Conservation (phyloP, 2,329 filamentous ascomycete species). For the Colletotrichum tabaci region DNA sequence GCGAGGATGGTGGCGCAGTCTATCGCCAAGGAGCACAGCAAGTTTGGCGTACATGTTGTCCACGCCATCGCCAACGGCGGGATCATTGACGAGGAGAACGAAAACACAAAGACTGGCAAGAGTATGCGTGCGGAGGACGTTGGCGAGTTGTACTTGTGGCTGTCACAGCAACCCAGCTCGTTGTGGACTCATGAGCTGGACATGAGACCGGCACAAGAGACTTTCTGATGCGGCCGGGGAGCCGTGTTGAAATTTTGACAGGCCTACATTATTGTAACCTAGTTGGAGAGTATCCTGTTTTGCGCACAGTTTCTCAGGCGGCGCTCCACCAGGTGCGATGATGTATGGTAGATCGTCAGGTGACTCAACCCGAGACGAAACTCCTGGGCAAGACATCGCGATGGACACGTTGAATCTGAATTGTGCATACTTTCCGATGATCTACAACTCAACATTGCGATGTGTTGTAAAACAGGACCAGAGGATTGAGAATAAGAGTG, state of each 20-base stretch:
- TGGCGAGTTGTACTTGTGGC: conserved; percentile 69
- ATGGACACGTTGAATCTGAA: no score
- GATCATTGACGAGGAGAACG: conserved; percentile 66
- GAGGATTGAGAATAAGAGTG: no score
- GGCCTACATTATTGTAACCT: no score
- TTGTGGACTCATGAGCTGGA: conserved; percentile 42
- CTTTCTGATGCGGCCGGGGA: conserved; percentile 13
- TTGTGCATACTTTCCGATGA: no score
- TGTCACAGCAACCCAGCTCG: conserved; percentile 40
- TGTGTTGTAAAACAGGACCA: no score
- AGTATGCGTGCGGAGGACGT: conserved; percentile 72
- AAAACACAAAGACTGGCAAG: conserved; percentile 64
- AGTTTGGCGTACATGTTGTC: conserved; percentile 71
- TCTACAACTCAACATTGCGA: no score
- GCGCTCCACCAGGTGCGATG: no score
- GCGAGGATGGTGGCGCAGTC: conserved; percentile 70
- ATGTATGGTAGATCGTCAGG: no score
- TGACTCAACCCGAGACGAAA: no score
- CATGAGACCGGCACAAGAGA: conserved; percentile 41
- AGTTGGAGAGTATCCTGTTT: no score
- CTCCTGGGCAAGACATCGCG: no score
- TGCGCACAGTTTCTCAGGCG: no score
- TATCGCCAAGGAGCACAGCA: conserved; percentile 69
- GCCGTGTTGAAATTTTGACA: neutral
- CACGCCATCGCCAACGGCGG: conserved; percentile 71